Base-by-base conservation (phyloP, 192 early-diverging fungal species). In the Coemansia sp. region DNA sequence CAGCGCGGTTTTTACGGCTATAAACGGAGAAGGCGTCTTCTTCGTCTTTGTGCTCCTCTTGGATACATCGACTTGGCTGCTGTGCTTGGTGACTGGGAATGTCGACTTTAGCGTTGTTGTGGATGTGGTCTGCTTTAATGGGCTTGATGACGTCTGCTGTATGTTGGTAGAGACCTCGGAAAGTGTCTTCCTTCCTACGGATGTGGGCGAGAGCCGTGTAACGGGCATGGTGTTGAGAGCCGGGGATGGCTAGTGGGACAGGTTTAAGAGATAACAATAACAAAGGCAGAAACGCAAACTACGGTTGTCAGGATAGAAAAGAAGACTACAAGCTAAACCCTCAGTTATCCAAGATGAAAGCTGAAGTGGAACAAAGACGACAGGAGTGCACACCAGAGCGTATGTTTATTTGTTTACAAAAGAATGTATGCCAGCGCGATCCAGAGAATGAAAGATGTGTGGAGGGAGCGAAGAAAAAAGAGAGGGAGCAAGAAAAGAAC, bases 81-180 rank as follows among this genome's bases (percentile, higher is more conserved):
- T 53, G 64, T 62, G 65, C 58, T 81, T 81, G 58, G 74, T 73
- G 12, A 76, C 79, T 1, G 67, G 44, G 50, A 81, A 76, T 4
- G 74, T 25, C 14, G 51, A 38, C 67, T 82, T 82, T 51, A 82
- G 61, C 10, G 68, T 65, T 4, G 76, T 51, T 8, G 44, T 55
- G n/a, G 38, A 39, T 51, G 59, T 9, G 16, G 49, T 10, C 55
- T 61, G 53, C 60, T 66, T 77, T 60, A 50, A 5, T 53, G 38
- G 42, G 12, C 22, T 59, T 5, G 57, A 13, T 16, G 46, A 11
- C 17, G 66, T 50, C 66, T 59, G 60, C 46, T 75, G 80, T 39
- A 69, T 64, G 39, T 57, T 50, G n/a, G 72, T 20, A 0, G 72
- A 67, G 54, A 66, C 72, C 44, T 83, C 80, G 10, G 75, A 65